Conservation (phyloP, 1,284 basidiomycete species). For the Volvariella surrecta region DNA sequence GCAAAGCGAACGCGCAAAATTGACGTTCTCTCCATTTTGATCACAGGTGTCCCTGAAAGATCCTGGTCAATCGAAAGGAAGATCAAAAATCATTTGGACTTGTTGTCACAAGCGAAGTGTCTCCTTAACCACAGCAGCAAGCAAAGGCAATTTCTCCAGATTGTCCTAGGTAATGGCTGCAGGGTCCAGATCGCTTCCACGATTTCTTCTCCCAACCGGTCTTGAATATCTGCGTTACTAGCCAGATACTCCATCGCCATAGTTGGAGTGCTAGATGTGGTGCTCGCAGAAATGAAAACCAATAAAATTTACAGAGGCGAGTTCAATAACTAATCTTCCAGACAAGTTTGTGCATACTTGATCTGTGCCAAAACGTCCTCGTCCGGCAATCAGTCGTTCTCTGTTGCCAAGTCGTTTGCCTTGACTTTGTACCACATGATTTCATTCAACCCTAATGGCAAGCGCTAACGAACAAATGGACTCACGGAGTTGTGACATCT, state of each 20-base stretch:
- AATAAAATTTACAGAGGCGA: slow-evolving; percentile 16
- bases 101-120: slow-evolving; percentile 32
- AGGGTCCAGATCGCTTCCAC: slow-evolving; percentile 16
- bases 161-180: slow-evolving; percentile 25
- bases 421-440: slow-evolving; percentile 16
- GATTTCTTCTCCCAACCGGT: slow-evolving; percentile 28
- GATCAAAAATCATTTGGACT: neutral
- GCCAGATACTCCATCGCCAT: slow-evolving; percentile 28
- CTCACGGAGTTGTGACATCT: slow-evolving; percentile 37
- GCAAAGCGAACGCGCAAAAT: no score
- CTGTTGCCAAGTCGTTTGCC: slow-evolving; percentile 21
- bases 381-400: slow-evolving; percentile 22
- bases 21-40: slow-evolving; percentile 2
- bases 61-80: neutral
- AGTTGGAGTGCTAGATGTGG: slow-evolving; percentile 31
- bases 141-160: slow-evolving; percentile 26
- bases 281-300: slow-evolving; percentile 37
- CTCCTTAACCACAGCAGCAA: slow-evolving; percentile 35
- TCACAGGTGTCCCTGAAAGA: neutral
- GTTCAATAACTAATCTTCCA: no score
- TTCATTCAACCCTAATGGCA: neutral
- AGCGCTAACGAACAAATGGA: slow-evolving; percentile 1
- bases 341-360: no score
- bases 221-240: slow-evolving; percentile 26
- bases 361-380: slow-evolving; percentile 22